Percentiles rank a stretch among this genome's conserved stretches.
Evolutionary conservation across 495 filamentous ascomycete genomes (phyloP).

Genomic region (Cudoniella acicularis): DNA sequence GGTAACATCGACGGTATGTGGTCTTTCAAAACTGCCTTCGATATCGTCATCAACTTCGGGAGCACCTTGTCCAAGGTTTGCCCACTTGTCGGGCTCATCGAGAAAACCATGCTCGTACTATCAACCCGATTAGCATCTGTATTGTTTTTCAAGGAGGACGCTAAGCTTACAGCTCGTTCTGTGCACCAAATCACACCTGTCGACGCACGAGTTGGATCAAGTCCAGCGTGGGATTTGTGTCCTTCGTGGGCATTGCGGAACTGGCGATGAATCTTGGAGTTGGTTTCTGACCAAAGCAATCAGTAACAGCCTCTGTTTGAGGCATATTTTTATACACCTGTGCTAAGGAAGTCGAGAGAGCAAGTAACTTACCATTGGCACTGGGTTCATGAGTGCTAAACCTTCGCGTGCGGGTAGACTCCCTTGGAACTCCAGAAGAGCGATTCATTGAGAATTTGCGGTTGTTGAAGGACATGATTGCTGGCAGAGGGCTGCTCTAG

Average conservation of each 20-base stretch:
- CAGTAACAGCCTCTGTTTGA: neutral
- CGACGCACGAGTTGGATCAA: slow-evolving; percentile 77
- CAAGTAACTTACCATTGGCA: slow-evolving; percentile 39
- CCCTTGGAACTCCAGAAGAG: slow-evolving; percentile 47
- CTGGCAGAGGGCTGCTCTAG: neutral
- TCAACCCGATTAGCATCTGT: neutral
- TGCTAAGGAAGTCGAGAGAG: slow-evolving; percentile 7
- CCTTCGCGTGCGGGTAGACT: slow-evolving; percentile 34
- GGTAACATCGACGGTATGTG: slow-evolving; percentile 72
- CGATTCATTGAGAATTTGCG: slow-evolving; percentile 58
- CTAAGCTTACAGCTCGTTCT: slow-evolving; percentile 52
- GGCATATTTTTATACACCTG: too few species aligned
- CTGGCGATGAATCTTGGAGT: slow-evolving; percentile 77
- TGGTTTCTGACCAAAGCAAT: slow-evolving; percentile 49
- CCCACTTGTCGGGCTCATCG: slow-evolving; percentile 80
- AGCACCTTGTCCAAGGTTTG: slow-evolving; percentile 92
- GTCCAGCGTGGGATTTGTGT: slow-evolving; percentile 82
- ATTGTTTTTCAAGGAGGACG: neutral
- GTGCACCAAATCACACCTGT: slow-evolving; percentile 88
- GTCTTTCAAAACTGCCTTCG: slow-evolving; percentile 83
- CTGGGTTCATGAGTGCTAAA: slow-evolving; percentile 50
- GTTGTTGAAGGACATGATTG: slow-evolving; percentile 35
- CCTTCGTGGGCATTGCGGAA: slow-evolving; percentile 85
- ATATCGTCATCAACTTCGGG: slow-evolving; percentile 95
- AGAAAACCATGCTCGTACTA: slow-evolving; percentile 69